A percentile compares a stretch with the other conserved stretches of the same genome.
phyloP scores from a whole-genome alignment of 177 flowering plant genomes.

The Vitis hybrid region DNA sequence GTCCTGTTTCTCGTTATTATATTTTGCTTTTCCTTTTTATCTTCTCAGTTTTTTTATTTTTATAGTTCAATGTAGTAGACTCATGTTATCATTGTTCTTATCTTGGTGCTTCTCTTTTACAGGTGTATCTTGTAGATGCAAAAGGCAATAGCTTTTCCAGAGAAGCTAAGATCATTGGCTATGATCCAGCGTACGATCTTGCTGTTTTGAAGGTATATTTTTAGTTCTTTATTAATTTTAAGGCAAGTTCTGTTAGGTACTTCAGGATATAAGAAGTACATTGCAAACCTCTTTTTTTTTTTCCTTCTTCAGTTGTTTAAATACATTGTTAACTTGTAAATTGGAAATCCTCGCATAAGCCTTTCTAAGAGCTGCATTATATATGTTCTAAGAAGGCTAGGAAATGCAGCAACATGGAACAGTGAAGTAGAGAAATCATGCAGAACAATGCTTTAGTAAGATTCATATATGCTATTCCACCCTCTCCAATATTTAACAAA shows the following conservation, averaged over 20 bases:
- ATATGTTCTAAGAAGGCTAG: too few species aligned
- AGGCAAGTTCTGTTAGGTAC: too few species aligned
- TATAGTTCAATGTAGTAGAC: neutral
- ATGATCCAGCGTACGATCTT: constrained; percentile 78
- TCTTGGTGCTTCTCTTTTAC: constrained; percentile 4
- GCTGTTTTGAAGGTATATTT: constrained; percentile 78
- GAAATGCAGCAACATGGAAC: too few species aligned
- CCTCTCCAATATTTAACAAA: too few species aligned
- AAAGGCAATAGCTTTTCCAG: constrained; percentile 49
- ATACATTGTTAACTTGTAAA: too few species aligned
- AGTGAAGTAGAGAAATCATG: too few species aligned
- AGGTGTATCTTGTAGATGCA: constrained; percentile 71
- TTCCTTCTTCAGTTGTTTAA: neutral
- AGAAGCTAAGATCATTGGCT: constrained; percentile 74
- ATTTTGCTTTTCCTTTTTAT: neutral
- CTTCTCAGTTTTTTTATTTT: neutral
- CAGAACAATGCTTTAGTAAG: too few species aligned
- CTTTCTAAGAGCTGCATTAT: too few species aligned
- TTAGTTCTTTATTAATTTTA: neutral
- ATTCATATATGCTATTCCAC: too few species aligned
- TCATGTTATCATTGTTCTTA: neutral
- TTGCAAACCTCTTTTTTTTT: neutral
- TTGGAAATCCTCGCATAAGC: too few species aligned
- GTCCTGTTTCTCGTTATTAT: constrained; percentile 6
- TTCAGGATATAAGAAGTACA: too few species aligned